These are phyloP conservation scores for Phytophthora cryptogea DNA, from an alignment of 352 stramenopile species.

Conservation along the genomic window DNA sequence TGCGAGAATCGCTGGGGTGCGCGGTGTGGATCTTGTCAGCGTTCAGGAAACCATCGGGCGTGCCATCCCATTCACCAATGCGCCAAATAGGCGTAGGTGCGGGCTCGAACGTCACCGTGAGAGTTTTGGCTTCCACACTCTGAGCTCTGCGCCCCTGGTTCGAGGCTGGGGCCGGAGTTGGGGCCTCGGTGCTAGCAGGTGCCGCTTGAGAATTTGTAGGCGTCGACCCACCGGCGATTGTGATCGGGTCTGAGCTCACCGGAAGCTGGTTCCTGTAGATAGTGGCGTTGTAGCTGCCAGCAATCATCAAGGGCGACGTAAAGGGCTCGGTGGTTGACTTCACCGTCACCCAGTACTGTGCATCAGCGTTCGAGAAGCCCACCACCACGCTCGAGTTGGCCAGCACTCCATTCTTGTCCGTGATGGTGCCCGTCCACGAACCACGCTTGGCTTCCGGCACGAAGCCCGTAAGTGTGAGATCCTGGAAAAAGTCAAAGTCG, in stretches of 20 bases:
- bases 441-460: slow-evolving; percentile 39
- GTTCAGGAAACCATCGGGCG: slow-evolving; percentile 53
- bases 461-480: slow-evolving; percentile 45
- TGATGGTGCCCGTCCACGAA: slow-evolving; percentile 37
- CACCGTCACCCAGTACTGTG: slow-evolving; percentile 56
- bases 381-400: slow-evolving; percentile 37
- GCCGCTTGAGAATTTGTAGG: neutral
- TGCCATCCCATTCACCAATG: slow-evolving; percentile 59
- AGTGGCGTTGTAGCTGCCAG: slow-evolving; percentile 52
- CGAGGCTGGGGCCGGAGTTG: slow-evolving; percentile 1
- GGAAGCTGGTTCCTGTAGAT: slow-evolving; percentile 64
- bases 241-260: slow-evolving; percentile 41
- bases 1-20: slow-evolving; percentile 55
- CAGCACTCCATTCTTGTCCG: slow-evolving; percentile 35
- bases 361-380: slow-evolving; percentile 42
- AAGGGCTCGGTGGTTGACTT: slow-evolving; percentile 25
- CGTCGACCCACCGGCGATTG: slow-evolving; percentile 17
- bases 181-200: neutral
- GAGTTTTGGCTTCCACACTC: slow-evolving; percentile 14
- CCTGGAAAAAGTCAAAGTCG: slow-evolving; percentile 60
- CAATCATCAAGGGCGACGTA: slow-evolving; percentile 50
- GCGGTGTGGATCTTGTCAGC: slow-evolving; percentile 59
- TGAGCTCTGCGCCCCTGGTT: slow-evolving; percentile 8
- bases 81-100: slow-evolving; percentile 42
- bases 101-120: slow-evolving; percentile 33